Base-by-base conservation (phyloP, 208 protist genomes). In the Trypanosoma boissoni region DNA sequence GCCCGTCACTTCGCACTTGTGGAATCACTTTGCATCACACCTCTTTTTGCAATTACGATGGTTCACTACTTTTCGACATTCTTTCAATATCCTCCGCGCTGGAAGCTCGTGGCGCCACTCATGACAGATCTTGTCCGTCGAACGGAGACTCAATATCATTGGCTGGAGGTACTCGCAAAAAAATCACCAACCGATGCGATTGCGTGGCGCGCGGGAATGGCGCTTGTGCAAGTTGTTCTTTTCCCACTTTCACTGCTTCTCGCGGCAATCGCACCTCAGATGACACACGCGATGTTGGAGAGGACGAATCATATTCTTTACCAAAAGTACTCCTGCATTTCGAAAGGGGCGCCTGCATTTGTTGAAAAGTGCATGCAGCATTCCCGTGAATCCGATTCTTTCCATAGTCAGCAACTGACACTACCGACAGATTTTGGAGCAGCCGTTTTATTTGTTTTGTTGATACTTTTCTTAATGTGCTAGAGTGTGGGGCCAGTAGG, bases 11-110 rank as follows among this genome's bases (percentile, higher is more conserved):
- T 93, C 58, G 77, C 78, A 0, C 54, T 93, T 0, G 64, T 93
- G 1, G 83, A 89, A 63, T 70, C 68, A 23, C 72, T 88, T 29
- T 79, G 74, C 16, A 74, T 86, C 18, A 72, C 70, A 9, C 86
- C 86, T 6, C 70, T 88, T n/a, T 88, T 86, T 59, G 71, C 82
- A 4, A 67, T 93, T 0, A 57, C 80, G 10, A 83, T 93, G 65
- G 82, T 90, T 29, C 86, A 93, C 59, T 93, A 93, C 76, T 85
- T 88, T 53, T 90, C 86, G 2, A 51, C 76, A 20, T 93, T 88
- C 50, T 79, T 76, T 60, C 80, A 86, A 64, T 81, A 84, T 51
- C 75, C 86, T 1, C 62, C 58, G 8, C 76, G 79, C 6, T 46
- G 61, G 12, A 24, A 53, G 51, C 44, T 80, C 45, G 55, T 84